A percentile compares a stretch with the other conserved stretches of the same genome.
phyloP scores from a whole-genome alignment of 305 asterid species.

The Solanum hybrid region DNA sequence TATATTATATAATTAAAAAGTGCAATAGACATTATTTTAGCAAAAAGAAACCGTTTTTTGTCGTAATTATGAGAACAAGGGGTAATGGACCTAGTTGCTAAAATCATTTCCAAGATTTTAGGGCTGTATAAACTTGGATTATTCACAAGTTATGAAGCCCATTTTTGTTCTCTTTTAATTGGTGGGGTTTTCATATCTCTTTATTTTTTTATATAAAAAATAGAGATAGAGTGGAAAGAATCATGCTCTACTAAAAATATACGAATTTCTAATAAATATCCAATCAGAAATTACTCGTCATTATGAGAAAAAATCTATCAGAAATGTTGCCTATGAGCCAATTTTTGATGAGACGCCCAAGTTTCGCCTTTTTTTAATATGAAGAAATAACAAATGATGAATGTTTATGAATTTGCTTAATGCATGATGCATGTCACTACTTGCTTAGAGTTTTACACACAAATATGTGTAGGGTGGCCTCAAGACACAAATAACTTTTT shows the following conservation, averaged over 20 bases:
- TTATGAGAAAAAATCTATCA: background rate
- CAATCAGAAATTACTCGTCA: background rate
- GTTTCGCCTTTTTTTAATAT: background rate
- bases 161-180: background rate
- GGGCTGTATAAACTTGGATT: background rate
- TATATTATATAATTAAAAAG: background rate
- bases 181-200: background rate
- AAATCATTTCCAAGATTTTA: slow-evolving; percentile 4
- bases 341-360: background rate
- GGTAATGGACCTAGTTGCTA: background rate
- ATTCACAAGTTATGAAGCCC: background rate
- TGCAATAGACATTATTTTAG: background rate
- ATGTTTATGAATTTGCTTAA: background rate
- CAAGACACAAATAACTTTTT: background rate
- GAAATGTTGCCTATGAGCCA: too few relatives aligned
- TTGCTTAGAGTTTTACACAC: background rate
- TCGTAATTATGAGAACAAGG: slow-evolving; percentile 1
- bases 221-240: background rate
- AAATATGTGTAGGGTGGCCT: background rate
- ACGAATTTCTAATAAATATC: background rate
- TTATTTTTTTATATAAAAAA: too few relatives aligned
- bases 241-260: background rate
- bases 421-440: background rate
- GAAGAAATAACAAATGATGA: background rate
- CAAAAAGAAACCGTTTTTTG: background rate